Evolutionary conservation across 2,329 filamentous ascomycete species (phyloP), one percentile per base, ranked within the genome.

Genomic region (Phaeosphaeria sp.): DNA sequence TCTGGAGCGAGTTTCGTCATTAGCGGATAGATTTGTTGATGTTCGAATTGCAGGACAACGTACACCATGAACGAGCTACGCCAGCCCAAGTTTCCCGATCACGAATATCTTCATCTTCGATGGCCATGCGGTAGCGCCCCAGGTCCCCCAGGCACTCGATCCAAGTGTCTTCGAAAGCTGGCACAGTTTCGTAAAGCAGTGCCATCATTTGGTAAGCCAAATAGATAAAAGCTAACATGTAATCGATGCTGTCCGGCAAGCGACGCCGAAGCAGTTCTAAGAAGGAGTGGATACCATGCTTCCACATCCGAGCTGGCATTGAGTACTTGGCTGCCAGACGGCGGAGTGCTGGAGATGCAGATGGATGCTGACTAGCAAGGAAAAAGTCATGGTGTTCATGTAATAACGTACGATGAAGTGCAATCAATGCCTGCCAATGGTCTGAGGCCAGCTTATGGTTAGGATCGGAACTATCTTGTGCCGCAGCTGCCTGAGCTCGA

Each of bases 291-390:
- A 98, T 97, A 0, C 91, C 94, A 66, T 96, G 91, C 0, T 92
- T 84, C 95, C 95, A 98, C 91, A 98, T 95, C 0, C 94, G 82
- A 0, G 91, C 92, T 0, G 94, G 93, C 92, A 98, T 97, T 0
- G 88, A 88, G 66, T 97, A 97, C 60, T 95, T 95, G 0, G 85
- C 84, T 0, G 93, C 89, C 0, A 97, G 76, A 0, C 86, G 81
- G 2, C 85, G 83, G 0, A 98, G 74, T 0, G 89, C 86, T 0
- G 83, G 82, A 22, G 84, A 90, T 0, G 92, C 91, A 0, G 89
- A 90, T 1, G 68, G 93, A 69, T 98, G 93, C 65, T 97, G 93
- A 0, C 87, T 91, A 0, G 93, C 93, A 0, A 97, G 80, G 56
- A 97, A 93, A 54, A 83, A 83, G 55, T 83, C 81, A 62, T 83